Evolutionary conservation across 352 stramenopile species (phyloP).

Genomic region (Pythium rhizo-oryzae): DNA sequence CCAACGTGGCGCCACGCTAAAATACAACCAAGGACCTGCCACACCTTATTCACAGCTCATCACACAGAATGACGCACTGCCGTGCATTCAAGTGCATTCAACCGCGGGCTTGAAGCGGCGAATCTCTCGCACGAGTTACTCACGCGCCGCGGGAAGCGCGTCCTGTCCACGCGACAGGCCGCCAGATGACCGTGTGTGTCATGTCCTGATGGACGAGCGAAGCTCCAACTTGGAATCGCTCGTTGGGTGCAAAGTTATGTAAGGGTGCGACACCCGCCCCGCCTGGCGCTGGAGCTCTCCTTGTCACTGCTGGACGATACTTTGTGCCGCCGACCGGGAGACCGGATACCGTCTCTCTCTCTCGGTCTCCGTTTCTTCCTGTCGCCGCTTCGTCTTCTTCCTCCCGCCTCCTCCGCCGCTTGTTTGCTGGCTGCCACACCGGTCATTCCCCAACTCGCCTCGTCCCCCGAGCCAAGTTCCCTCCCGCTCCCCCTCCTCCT

Average conservation of each 20-base stretch:
- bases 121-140: neutral
- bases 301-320: neutral
- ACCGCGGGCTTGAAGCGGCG: neutral
- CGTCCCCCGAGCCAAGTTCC: slow-evolving; percentile 5
- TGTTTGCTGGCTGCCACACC: neutral
- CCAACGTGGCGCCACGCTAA: too few relatives aligned
- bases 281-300: too few relatives aligned
- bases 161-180: slow-evolving; percentile 5
- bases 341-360: neutral
- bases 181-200: neutral
- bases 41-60: neutral
- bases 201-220: too few relatives aligned
- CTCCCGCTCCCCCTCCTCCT: neutral
- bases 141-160: neutral
- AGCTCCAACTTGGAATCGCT: neutral
- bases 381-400: neutral
- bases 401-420: neutral
- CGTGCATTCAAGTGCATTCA: neutral
- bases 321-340: too few relatives aligned
- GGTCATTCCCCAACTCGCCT: slow-evolving; percentile 26
- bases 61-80: neutral
- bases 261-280: slow-evolving; percentile 5
- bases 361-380: too few relatives aligned
- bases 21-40: too few relatives aligned
- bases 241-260: neutral